A percentile compares a stretch with the other conserved stretches of the same genome.
phyloP scores from a whole-genome alignment of 2,329 filamentous ascomycete genomes.

The Zarea fungicola region DNA sequence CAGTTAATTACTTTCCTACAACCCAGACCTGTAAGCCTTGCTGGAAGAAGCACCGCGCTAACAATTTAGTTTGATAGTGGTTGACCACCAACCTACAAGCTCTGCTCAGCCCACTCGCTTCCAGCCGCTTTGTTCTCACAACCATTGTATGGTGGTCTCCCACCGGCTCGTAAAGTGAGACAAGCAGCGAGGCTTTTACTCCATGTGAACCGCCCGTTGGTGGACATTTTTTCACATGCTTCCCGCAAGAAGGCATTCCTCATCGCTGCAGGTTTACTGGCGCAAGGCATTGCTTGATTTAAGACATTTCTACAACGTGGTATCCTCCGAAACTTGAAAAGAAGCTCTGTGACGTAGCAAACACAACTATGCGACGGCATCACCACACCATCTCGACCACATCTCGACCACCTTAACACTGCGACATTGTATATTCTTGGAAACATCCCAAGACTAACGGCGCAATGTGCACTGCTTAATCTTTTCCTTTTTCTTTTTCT shows the following conservation, averaged over 20 bases:
- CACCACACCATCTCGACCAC: constrained; percentile 7
- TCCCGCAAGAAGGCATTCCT: background rate
- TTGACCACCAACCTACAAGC: background rate
- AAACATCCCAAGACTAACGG: constrained; percentile 5
- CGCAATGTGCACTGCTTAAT: background rate
- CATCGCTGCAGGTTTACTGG: background rate
- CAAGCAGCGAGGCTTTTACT: constrained; percentile 20
- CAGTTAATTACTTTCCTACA: no score
- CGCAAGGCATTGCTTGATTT: background rate
- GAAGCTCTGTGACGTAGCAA: constrained; percentile 2
- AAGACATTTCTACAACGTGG: constrained; percentile 12
- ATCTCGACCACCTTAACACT: no score
- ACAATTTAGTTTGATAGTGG: background rate
- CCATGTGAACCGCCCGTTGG: constrained; percentile 14
- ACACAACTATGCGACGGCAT: constrained; percentile 9
- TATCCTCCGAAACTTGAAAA: background rate
- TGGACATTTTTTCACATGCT: constrained; percentile 11
- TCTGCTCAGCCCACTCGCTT: background rate
- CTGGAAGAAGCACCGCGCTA: background rate
- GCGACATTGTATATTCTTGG: constrained; percentile 1
- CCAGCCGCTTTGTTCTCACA: constrained; percentile 7
- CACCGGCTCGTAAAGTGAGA: constrained; percentile 19
- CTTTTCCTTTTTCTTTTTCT: background rate
- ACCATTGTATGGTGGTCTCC: background rate
- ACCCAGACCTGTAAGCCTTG: no score